Evolutionary conservation across 2,329 filamentous ascomycete genomes (phyloP).

Genomic region (Aspergillus phoenicis): DNA sequence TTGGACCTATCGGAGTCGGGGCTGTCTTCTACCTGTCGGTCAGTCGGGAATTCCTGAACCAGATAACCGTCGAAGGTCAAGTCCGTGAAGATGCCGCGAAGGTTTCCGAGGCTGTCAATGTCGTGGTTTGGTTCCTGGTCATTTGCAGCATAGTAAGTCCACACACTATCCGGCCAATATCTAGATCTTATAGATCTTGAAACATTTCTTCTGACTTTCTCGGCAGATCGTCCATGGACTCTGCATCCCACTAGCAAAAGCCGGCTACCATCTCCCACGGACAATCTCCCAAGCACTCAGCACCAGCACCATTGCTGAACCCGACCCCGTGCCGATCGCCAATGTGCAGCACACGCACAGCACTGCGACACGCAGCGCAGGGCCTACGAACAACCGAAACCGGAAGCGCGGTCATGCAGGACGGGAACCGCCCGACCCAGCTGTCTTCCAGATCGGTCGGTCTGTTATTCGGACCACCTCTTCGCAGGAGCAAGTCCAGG

Average conservation of each 20-base stretch:
- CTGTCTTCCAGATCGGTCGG: constrained; percentile 32
- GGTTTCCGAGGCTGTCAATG: constrained; percentile 66
- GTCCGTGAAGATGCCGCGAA: constrained; percentile 66
- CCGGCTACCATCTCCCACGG: constrained; percentile 50
- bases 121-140: constrained; percentile 84
- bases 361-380: constrained; percentile 32
- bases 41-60: constrained; percentile 70
- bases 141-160: constrained; percentile 73
- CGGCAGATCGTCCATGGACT: constrained; percentile 74
- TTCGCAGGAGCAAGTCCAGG: constrained; percentile 21
- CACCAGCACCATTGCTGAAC: constrained; percentile 36
- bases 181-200: not conserved
- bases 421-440: constrained; percentile 19
- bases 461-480: constrained; percentile 27
- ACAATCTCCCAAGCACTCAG: constrained; percentile 51
- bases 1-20: constrained; percentile 87
- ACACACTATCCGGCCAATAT: not conserved
- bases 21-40: constrained; percentile 90
- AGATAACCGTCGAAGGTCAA: constrained; percentile 60
- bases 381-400: constrained; percentile 24
- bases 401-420: constrained; percentile 28
- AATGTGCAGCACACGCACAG: constrained; percentile 35
- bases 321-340: constrained; percentile 33
- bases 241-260: constrained; percentile 69
- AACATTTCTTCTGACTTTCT: not conserved